Evolutionary conservation across 139 green algal genomes (phyloP), one percentile per base, ranked within the genome.

Genomic region (Coelastrella sp.): DNA sequence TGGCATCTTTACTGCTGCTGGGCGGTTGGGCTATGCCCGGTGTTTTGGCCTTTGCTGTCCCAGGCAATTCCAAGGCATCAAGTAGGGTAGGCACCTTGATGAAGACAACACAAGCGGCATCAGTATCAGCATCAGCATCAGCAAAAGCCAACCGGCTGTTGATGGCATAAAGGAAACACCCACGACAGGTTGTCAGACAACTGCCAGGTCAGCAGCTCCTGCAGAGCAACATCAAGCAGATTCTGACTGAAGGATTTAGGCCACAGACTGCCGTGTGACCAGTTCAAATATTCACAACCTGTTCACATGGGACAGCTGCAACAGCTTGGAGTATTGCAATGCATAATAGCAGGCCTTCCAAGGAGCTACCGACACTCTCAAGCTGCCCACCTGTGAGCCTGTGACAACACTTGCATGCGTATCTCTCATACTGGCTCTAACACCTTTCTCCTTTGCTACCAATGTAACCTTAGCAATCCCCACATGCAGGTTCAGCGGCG

Each of bases 391-490:
- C 83, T 88, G 83, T n/a, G 86, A 23, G 7, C 32, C 47, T 19
- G 84, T 6, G 7, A 57, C 57, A 10, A 80, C 57, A n/a, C 20
- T 80, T 19, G 77, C 19, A 56, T 85, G 56, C 1, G 23, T 47
- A 11, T 81, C 87, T 20, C 64, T 58, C 87, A 91, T 61, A 59
- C 87, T 80, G 64, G 10, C 19, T 16, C 87, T 81, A 19, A 91
- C 85, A 17, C 87, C 87, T 20, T 81, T 86, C 47, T 91, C 87
- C 13, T 79, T 86, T 0, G 78, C 78, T 47, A 91, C 61, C n/a
- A 91, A 16, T 59, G 87, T 74, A 60, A 79, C 87, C 64, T 61
- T 71, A 19, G 68, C 68, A 19, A 90, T 84, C 16, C 86, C 57
- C 19, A 90, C 86, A 83, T 89, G 85, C 57, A 89, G 58, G 11